Conservation (phyloP, 176 grass and related monocot species). For the Oryza glaberrima region DNA sequence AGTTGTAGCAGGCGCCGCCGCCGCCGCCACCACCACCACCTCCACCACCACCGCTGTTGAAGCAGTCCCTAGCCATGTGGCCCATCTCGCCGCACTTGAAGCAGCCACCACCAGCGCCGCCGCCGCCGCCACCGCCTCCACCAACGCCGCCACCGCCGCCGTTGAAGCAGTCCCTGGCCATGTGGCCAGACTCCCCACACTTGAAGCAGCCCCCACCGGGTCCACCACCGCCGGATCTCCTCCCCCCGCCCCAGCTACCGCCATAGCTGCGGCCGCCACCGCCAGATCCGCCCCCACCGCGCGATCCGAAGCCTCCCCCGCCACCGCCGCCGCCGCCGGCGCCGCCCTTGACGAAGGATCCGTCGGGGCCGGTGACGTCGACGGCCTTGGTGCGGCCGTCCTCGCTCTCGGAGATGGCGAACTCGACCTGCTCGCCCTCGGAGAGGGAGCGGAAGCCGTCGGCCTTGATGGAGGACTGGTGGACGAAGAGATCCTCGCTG, state of each 20-base stretch:
- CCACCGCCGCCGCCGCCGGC: conserved; percentile 42
- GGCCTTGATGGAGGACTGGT: conserved; percentile 96
- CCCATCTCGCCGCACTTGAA: conserved; percentile 60
- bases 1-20: conserved; percentile 75
- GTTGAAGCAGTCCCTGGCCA: conserved; percentile 64
- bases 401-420: conserved; percentile 51
- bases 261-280: conserved; percentile 49
- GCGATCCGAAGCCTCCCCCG: conserved; percentile 30
- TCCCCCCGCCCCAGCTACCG: conserved; percentile 42
- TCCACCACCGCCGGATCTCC: conserved; percentile 42
- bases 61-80: conserved; percentile 63
- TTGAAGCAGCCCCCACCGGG: conserved; percentile 48
- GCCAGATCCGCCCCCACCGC: conserved; percentile 47
- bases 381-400: conserved; percentile 95
- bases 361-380: conserved; percentile 91
- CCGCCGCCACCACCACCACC: conserved; percentile 43
- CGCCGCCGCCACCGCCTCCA: neutral
- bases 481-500: conserved; percentile 87
- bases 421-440: conserved; percentile 91
- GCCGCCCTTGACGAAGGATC: conserved; percentile 71
- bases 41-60: conserved; percentile 23
- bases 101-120: conserved; percentile 44
- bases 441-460: conserved; percentile 79
- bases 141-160: conserved; percentile 31
- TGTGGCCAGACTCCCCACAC: conserved; percentile 58